Percentiles rank a stretch among this genome's conserved stretches.
These are phyloP conservation scores for Podospora sp. DNA, from an alignment of 495 filamentous ascomycete species.

Conservation along the genomic window DNA sequence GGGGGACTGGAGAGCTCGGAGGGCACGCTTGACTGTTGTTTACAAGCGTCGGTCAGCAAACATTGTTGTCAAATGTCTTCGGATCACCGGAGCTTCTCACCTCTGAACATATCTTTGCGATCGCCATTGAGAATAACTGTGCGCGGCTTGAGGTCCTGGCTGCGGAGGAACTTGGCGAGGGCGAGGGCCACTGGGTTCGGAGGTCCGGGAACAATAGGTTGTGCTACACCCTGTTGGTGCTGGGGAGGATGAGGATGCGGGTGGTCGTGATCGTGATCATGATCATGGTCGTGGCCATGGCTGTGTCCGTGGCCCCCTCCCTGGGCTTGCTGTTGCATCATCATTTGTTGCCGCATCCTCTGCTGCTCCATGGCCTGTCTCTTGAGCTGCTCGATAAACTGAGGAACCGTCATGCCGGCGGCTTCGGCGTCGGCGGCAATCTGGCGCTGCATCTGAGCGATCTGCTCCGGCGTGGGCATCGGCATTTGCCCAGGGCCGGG, in stretches of 20 bases:
- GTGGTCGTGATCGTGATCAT: constrained; percentile 52
- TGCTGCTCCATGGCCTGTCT: constrained; percentile 60
- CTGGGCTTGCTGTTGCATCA: constrained; percentile 56
- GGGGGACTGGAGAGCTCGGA: constrained; percentile 87
- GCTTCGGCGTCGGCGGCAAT: constrained; percentile 74
- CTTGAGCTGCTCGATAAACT: constrained; percentile 67
- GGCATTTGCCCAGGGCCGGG: constrained; percentile 49
- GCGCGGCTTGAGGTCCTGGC: constrained; percentile 83
- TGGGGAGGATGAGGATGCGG: constrained; percentile 44
- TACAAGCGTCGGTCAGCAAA: not conserved
- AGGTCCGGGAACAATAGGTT: constrained; percentile 69
- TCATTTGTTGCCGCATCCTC: constrained; percentile 62
- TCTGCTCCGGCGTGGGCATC: constrained; percentile 81
- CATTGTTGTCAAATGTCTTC: not conserved
- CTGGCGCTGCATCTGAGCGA: constrained; percentile 80
- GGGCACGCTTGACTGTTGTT: constrained; percentile 90
- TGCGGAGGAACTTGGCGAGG: constrained; percentile 83
- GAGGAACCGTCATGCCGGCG: constrained; percentile 72
- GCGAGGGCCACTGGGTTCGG: constrained; percentile 86
- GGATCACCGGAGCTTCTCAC: constrained; percentile 45
- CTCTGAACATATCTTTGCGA: constrained; percentile 97
- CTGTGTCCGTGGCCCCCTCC: constrained; percentile 25
- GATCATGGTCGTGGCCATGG: constrained; percentile 41
- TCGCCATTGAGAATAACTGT: constrained; percentile 95
- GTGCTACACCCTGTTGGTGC: constrained; percentile 61